Conservation (phyloP, 208 protist genomes). For the Wallacemonas sp. region DNA sequence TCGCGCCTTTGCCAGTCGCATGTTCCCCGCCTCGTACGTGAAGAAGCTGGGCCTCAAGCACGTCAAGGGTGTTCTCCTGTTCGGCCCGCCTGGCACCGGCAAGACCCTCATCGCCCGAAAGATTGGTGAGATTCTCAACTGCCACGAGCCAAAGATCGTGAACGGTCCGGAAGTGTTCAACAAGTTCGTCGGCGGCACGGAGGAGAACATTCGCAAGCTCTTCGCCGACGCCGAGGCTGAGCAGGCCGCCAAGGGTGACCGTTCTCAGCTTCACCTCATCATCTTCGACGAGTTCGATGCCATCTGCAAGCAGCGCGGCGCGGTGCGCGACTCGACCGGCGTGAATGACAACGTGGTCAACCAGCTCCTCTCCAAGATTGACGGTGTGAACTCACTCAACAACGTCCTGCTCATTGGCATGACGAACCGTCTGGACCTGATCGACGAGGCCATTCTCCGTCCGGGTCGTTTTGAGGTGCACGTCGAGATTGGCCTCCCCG, state of each 20-base stretch:
- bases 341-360: slow-evolving; percentile 99
- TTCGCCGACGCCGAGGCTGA: slow-evolving; percentile 98
- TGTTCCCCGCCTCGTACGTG: slow-evolving; percentile 94
- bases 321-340: slow-evolving; percentile 93
- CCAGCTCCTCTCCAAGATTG: slow-evolving; percentile 99
- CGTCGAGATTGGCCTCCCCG: slow-evolving; percentile 97
- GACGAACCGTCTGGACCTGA: slow-evolving; percentile 99
- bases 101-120: slow-evolving; percentile 99
- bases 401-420: slow-evolving; percentile 99
- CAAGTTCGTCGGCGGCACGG: slow-evolving; percentile 99
- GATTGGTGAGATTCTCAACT: slow-evolving; percentile 99
- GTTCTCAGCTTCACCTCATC: slow-evolving; percentile 98
- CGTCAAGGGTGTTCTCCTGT: slow-evolving; percentile 98
- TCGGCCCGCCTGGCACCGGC: slow-evolving; percentile 99
- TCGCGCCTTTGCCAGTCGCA: slow-evolving; percentile 98
- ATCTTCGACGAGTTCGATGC: slow-evolving; percentile 99
- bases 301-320: slow-evolving; percentile 98
- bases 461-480: slow-evolving; percentile 99
- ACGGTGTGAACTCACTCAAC: slow-evolving; percentile 98
- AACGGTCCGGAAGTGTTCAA: slow-evolving; percentile 99
- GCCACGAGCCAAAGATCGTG: slow-evolving; percentile 96
- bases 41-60: slow-evolving; percentile 97
- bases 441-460: slow-evolving; percentile 99
- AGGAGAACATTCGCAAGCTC: slow-evolving; percentile 99
- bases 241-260: slow-evolving; percentile 90